Conservation (phyloP, 768 basidiomycete genomes). For the Cystoderma amianthinum region DNA sequence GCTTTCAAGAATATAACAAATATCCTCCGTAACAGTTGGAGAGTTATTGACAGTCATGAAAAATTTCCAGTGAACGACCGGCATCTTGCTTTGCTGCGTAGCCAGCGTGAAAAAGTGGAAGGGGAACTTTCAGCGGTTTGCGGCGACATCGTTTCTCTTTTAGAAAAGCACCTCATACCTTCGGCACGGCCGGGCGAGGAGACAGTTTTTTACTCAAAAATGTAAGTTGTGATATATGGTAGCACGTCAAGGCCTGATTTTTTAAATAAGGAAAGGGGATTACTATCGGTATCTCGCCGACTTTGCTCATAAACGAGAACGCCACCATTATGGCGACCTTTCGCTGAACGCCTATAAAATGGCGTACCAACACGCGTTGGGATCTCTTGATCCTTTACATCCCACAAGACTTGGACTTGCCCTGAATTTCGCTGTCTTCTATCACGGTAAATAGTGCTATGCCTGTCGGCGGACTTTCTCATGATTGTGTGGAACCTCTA, state of each 20-base stretch:
- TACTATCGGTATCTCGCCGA: slow-evolving; percentile 91
- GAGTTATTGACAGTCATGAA: slow-evolving; percentile 71
- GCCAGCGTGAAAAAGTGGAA: slow-evolving; percentile 72
- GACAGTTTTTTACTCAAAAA: slow-evolving; percentile 87
- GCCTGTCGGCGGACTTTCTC: not conserved
- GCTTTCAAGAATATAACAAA: slow-evolving; percentile 91
- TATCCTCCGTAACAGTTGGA: slow-evolving; percentile 78
- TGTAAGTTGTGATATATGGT: slow-evolving; percentile 37
- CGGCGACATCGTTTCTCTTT: slow-evolving; percentile 67
- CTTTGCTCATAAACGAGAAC: slow-evolving; percentile 66
- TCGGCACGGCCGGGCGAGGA: slow-evolving; percentile 70
- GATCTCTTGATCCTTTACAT: slow-evolving; percentile 70
- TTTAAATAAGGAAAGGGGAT: slow-evolving; percentile 45
- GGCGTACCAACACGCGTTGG: slow-evolving; percentile 77
- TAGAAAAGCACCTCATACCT: slow-evolving; percentile 43
- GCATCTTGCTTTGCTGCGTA: slow-evolving; percentile 61
- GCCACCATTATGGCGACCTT: slow-evolving; percentile 61
- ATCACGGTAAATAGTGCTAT: slow-evolving; percentile 41
- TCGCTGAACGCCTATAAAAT: slow-evolving; percentile 82
- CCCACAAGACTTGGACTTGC: slow-evolving; percentile 86
- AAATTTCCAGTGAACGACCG: slow-evolving; percentile 48
- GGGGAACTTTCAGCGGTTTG: slow-evolving; percentile 70
- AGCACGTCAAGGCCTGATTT: not conserved
- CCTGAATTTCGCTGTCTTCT: slow-evolving; percentile 92
- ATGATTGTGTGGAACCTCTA: slow-evolving; percentile 6